These are phyloP conservation scores for Wallacemonas rigidus DNA, from an alignment of 208 protist species.

Conservation along the genomic window DNA sequence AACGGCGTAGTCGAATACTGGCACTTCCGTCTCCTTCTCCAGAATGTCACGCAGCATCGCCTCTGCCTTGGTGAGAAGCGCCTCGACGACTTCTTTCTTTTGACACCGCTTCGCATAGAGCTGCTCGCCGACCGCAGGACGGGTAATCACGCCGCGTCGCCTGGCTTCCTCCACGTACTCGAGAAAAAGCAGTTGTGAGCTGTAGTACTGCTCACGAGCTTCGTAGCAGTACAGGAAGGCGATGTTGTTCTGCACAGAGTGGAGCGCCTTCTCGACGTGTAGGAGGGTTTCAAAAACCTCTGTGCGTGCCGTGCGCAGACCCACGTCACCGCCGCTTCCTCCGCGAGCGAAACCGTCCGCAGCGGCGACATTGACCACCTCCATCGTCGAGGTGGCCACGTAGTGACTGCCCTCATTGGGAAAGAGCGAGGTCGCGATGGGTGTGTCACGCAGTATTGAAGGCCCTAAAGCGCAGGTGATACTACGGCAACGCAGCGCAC, in stretches of 20 bases:
- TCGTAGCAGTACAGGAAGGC: slow-evolving; percentile 45
- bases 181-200: slow-evolving; percentile 23
- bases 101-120: slow-evolving; percentile 21
- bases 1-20: slow-evolving; percentile 44
- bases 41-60: slow-evolving; percentile 29
- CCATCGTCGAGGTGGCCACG: neutral
- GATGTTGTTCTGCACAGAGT: slow-evolving; percentile 46
- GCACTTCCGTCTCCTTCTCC: slow-evolving; percentile 27
- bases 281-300: slow-evolving; percentile 7
- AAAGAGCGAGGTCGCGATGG: slow-evolving; percentile 16
- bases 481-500: neutral
- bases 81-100: slow-evolving; percentile 23
- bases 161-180: slow-evolving; percentile 24
- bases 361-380: neutral
- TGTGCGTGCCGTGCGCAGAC: neutral
- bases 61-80: slow-evolving; percentile 25
- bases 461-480: neutral
- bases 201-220: slow-evolving; percentile 30
- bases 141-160: slow-evolving; percentile 22
- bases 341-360: neutral
- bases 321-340: neutral
- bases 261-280: slow-evolving; percentile 34
- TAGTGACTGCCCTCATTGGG: neutral
- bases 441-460: slow-evolving; percentile 13
- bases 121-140: slow-evolving; percentile 22